Evolutionary conservation across 208 protist genomes (phyloP), one percentile per base, ranked within the genome.

Genomic region (Blastocrithidia nonstop): DNA sequence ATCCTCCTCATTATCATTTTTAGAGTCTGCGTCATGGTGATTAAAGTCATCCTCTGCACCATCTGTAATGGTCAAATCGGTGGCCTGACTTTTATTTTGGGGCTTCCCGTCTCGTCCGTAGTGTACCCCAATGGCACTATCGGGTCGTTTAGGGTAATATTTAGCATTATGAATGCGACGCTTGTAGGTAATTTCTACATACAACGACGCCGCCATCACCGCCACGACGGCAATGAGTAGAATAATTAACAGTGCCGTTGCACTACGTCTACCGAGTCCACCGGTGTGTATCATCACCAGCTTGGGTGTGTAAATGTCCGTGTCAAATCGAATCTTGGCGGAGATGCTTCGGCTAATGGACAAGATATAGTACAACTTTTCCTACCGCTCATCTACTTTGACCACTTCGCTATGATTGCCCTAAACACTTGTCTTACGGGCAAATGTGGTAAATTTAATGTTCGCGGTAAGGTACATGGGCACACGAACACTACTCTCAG

Each of bases 151-250:
- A 27, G 74, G 62, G 40, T 77, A 57, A 45, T 79, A 77, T 59
- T 77, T 84, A 26, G 66, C 66, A 37, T 66, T 58, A 55, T 70
- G 70, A 29, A 90, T 73, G 15, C 69, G 70, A 35, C 53, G 59
- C 54, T 63, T 73, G 61, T 79, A 86, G 9, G 62, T 74, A 28
- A 74, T 48, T 48, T 90, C 81, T 16, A 87, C 56, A 48, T 63
- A 82, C 38, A 81, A 52, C 22, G 57, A 68, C 6, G 57, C 61
- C 1, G 47, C 58, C 6, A 90, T 48, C 17, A 84, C 60, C 35
- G 37, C 59, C 15, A 78, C 49, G 13, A 84, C 61, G 35, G 56
- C 49, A 19, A 82, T 39, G 20, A 72, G 38, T 28, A 90, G 56
- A 19, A 84, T 23, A 20, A 90, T 60, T n/a, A 86, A 57, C 11